Conservation (phyloP, 179 eudicot species). For the Vitellaria paradoxa region DNA sequence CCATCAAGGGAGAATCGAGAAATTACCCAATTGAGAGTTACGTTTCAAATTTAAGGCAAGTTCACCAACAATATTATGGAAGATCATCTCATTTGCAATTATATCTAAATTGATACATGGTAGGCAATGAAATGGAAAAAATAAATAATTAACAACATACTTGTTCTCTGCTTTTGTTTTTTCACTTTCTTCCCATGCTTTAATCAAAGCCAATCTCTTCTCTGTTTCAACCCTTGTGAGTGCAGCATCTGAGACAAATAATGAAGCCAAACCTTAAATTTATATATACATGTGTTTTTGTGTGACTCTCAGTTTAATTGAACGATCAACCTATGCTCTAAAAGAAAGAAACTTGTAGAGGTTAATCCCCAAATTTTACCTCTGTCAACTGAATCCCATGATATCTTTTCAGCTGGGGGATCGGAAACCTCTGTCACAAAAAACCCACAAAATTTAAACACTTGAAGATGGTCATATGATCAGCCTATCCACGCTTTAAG, state of each 20-base stretch:
- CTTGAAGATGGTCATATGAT: too few species aligned
- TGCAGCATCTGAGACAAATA: constrained; percentile 46
- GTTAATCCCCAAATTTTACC: constrained; percentile 32
- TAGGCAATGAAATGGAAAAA: not conserved
- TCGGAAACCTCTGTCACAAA: constrained; percentile 25
- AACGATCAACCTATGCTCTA: too few species aligned
- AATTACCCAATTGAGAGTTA: too few species aligned
- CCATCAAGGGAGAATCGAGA: too few species aligned
- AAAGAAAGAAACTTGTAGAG: not conserved
- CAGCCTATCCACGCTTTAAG: not conserved
- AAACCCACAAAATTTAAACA: too few species aligned
- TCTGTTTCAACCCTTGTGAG: constrained; percentile 71
- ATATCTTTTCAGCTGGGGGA: constrained; percentile 32
- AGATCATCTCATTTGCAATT: not conserved
- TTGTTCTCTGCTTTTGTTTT: constrained; percentile 81
- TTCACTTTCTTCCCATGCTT: constrained; percentile 96
- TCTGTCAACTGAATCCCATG: constrained; percentile 55
- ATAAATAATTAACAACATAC: constrained; percentile 35
- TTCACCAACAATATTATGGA: too few species aligned
- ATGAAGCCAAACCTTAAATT: not conserved
- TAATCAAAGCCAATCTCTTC: constrained; percentile 70
- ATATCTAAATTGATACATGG: too few species aligned
- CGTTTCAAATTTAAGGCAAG: too few species aligned
- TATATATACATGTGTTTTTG: not conserved
- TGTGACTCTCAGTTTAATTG: not conserved